phyloP scores from a whole-genome alignment of 2,329 filamentous ascomycete genomes.

The Pseudogymnoascus sp. region DNA sequence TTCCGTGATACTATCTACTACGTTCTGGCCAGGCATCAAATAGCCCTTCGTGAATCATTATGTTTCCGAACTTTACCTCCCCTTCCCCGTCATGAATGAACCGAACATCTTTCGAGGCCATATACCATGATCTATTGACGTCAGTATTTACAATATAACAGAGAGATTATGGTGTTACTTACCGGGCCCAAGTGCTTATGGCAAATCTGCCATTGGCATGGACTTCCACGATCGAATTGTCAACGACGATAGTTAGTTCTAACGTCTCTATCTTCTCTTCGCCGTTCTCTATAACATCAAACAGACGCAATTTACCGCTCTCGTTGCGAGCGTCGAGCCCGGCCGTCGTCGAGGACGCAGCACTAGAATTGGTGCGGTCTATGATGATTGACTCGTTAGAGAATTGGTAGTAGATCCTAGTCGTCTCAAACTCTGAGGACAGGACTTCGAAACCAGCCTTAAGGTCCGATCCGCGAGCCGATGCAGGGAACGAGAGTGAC shows the following conservation, averaged over 20 bases:
- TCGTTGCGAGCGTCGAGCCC: constrained; percentile 31
- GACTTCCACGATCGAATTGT: constrained; percentile 34
- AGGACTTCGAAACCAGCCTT: constrained; percentile 38
- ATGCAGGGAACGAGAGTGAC: constrained; percentile 32
- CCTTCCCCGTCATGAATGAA: constrained; percentile 32
- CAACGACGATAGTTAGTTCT: constrained; percentile 36
- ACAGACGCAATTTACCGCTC: neutral
- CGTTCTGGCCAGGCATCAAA: constrained; percentile 33
- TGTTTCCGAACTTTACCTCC: constrained; percentile 29
- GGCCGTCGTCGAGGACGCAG: constrained; percentile 33
- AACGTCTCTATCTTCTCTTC: constrained; percentile 32
- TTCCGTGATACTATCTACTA: constrained; percentile 10
- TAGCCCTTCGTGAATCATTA: constrained; percentile 33
- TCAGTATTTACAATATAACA: constrained; percentile 18
- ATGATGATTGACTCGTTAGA: constrained; percentile 38
- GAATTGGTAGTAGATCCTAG: constrained; percentile 40
- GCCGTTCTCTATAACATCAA: constrained; percentile 28
- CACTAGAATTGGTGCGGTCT: constrained; percentile 36
- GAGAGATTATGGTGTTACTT: constrained; percentile 19
- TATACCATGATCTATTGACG: constrained; percentile 32
- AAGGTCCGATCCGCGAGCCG: constrained; percentile 30
- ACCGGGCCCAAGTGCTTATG: constrained; percentile 38
- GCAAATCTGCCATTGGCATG: constrained; percentile 38
- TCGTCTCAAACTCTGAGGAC: constrained; percentile 34
- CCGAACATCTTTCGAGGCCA: constrained; percentile 29